Evolutionary conservation across 805 yeast genomes (phyloP).

Genomic region (Pichia occidentalis): DNA sequence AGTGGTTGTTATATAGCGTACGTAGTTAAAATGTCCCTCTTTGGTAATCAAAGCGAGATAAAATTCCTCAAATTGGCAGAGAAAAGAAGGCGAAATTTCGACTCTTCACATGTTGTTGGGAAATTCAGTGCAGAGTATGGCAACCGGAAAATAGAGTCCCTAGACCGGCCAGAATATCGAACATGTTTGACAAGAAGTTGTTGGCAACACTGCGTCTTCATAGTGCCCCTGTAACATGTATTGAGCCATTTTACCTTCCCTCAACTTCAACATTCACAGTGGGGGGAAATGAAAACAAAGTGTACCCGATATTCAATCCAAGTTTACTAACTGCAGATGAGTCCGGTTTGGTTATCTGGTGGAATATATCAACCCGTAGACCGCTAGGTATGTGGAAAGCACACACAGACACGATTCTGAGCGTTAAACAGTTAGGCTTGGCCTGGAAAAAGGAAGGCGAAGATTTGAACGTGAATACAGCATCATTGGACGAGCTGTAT

Average conservation of each 20-base stretch:
- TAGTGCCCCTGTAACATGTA: slow-evolving; percentile 6
- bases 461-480: slow-evolving; percentile 5
- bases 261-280: slow-evolving; percentile 5
- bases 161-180: too few relatives aligned
- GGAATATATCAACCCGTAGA: slow-evolving; percentile 55
- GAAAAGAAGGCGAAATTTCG: too few relatives aligned
- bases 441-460: slow-evolving; percentile 18
- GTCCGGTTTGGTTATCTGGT: slow-evolving; percentile 54
- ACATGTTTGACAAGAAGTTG: slow-evolving; percentile 29
- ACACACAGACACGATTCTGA: slow-evolving; percentile 45
- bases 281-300: not conserved
- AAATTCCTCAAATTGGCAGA: too few relatives aligned
- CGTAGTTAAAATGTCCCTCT: too few relatives aligned
- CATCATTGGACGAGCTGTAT: slow-evolving; percentile 23
- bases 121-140: too few relatives aligned
- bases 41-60: too few relatives aligned
- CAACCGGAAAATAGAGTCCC: too few relatives aligned
- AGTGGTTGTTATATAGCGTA: too few relatives aligned
- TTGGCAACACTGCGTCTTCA: slow-evolving; percentile 11
- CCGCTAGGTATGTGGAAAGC: slow-evolving; percentile 54
- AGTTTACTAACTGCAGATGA: slow-evolving; percentile 52
- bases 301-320: slow-evolving; percentile 26
- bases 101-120: too few relatives aligned
- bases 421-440: slow-evolving; percentile 41
- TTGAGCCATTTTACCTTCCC: slow-evolving; percentile 11